Conservation (phyloP, 805 yeast species). For the Myxozyma geophila region DNA sequence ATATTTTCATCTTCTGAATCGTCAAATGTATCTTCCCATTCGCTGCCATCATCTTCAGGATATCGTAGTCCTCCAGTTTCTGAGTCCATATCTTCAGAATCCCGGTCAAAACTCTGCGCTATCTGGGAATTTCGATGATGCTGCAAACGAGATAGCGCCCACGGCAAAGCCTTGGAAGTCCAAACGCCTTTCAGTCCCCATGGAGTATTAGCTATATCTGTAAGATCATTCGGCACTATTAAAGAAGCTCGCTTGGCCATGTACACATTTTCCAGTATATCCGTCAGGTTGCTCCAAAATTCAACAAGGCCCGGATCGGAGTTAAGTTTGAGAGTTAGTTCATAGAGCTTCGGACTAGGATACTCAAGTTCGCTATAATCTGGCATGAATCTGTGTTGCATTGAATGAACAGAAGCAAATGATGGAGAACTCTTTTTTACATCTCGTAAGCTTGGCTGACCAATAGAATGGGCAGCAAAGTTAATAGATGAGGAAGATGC, state of each 20-base stretch:
- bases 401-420: background rate
- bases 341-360: slow-evolving; percentile 35
- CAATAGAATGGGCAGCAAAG: slow-evolving; percentile 4
- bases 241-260: slow-evolving; percentile 42
- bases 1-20: slow-evolving; percentile 17
- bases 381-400: slow-evolving; percentile 1
- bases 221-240: slow-evolving; percentile 42
- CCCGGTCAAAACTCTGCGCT: slow-evolving; percentile 29
- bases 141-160: slow-evolving; percentile 33
- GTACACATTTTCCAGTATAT: slow-evolving; percentile 39
- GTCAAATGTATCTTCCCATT: slow-evolving; percentile 36
- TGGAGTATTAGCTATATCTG: slow-evolving; percentile 43
- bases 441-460: background rate
- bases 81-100: slow-evolving; percentile 6
- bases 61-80: background rate
- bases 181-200: slow-evolving; percentile 46
- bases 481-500: background rate
- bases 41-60: slow-evolving; percentile 23
- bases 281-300: slow-evolving; percentile 40
- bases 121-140: slow-evolving; percentile 28
- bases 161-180: slow-evolving; percentile 35
- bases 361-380: slow-evolving; percentile 22
- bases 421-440: background rate
- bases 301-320: slow-evolving; percentile 39
- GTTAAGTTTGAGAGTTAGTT: slow-evolving; percentile 30